These are phyloP conservation scores for Saccharum spontaneum DNA, from an alignment of 176 grass and related monocot genomes.

Conservation along the genomic window DNA sequence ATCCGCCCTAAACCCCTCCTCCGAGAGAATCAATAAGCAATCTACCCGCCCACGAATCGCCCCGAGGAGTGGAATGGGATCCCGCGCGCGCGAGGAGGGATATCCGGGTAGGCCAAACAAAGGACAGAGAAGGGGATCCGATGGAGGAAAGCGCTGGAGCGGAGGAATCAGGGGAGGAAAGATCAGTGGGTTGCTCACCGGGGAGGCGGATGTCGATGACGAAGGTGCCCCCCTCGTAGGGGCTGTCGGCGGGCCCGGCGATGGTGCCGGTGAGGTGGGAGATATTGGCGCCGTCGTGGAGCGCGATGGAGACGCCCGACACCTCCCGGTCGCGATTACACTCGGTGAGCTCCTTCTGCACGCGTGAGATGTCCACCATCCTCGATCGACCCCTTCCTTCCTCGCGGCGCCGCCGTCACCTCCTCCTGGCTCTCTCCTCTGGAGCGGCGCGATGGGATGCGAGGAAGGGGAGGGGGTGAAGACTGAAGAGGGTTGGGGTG, in stretches of 20 bases:
- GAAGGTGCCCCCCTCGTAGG: conserved; percentile 95
- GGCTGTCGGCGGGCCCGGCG: conserved; percentile 68
- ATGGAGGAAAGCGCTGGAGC: neutral
- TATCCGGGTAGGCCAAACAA: neutral
- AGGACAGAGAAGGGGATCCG: neutral
- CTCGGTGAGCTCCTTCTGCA: conserved; percentile 97
- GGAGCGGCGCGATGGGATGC: neutral
- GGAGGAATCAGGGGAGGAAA: neutral
- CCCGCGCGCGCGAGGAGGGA: neutral
- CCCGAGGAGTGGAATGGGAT: neutral
- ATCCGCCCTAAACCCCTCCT: neutral
- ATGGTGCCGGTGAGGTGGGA: conserved; percentile 89
- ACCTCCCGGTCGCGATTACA: conserved; percentile 77
- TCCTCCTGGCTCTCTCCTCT: neutral
- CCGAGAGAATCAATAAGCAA: neutral
- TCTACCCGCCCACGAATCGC: neutral
- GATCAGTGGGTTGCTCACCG: conserved; percentile 26
- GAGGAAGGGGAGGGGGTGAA: neutral
- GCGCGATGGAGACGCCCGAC: conserved; percentile 82
- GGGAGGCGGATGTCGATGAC: conserved; percentile 85
- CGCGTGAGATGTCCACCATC: conserved; percentile 92
- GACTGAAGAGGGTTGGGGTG: neutral
- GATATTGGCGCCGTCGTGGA: conserved; percentile 73
- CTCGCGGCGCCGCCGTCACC: neutral
- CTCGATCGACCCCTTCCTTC: neutral